Conservation (phyloP, 768 basidiomycete genomes). For the Mycena leptocephala region DNA sequence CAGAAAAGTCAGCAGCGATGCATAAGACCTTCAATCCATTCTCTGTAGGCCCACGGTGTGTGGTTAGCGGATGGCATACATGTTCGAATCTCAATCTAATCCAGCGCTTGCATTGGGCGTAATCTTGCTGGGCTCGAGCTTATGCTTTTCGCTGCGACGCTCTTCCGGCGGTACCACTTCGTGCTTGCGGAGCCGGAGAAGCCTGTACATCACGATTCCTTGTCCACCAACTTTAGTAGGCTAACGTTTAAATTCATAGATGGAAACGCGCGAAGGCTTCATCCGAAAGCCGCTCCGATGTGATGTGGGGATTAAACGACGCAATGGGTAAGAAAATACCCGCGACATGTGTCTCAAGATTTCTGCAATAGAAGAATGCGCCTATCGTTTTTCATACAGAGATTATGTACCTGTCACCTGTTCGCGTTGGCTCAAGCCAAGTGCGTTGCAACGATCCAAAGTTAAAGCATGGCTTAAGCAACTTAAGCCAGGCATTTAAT, state of each 20-base stretch:
- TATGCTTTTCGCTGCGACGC: slow-evolving; percentile 82
- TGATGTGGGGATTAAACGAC: slow-evolving; percentile 78
- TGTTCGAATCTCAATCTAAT: neutral
- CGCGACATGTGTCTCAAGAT: neutral
- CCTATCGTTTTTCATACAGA: neutral
- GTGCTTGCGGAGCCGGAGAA: slow-evolving; percentile 76
- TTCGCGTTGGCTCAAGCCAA: too few relatives aligned
- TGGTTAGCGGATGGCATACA: slow-evolving; percentile 31
- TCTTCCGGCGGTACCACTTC: slow-evolving; percentile 83
- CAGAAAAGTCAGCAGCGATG: slow-evolving; percentile 68
- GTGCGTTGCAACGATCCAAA: too few relatives aligned
- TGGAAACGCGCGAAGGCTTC: slow-evolving; percentile 88
- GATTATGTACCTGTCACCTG: too few relatives aligned
- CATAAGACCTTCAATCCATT: slow-evolving; percentile 90
- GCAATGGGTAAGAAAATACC: slow-evolving; percentile 51
- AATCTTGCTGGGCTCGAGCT: slow-evolving; percentile 88
- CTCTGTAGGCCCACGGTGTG: slow-evolving; percentile 84
- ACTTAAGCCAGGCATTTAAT: too few relatives aligned
- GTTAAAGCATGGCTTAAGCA: too few relatives aligned
- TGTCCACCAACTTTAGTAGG: slow-evolving; percentile 19
- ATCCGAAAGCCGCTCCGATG: slow-evolving; percentile 86
- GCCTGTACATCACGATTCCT: slow-evolving; percentile 57
- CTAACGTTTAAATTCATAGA: slow-evolving; percentile 55
- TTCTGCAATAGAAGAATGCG: neutral
- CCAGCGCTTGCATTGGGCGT: slow-evolving; percentile 87